These are phyloP conservation scores for Starmerella floris DNA, from an alignment of 805 yeast species.

Conservation along the genomic window DNA sequence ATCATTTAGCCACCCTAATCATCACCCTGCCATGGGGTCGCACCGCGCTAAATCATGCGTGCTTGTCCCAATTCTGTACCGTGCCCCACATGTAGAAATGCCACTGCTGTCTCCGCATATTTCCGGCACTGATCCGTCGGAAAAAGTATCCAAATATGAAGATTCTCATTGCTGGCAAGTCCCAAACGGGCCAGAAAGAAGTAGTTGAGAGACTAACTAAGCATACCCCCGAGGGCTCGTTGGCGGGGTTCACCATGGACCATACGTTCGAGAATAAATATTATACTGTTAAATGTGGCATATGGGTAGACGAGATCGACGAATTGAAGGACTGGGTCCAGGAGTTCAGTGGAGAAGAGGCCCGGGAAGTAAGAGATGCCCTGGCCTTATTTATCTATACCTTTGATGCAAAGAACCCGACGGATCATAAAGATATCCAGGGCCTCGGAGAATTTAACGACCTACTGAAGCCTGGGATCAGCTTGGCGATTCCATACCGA, in stretches of 20 bases:
- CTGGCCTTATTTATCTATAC: constrained; percentile 27
- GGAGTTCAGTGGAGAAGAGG: constrained; percentile 26
- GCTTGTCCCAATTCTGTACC: too few species aligned
- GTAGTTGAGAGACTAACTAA: constrained; percentile 23
- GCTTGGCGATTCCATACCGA: constrained; percentile 20
- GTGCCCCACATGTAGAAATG: too few species aligned
- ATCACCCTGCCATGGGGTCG: too few species aligned
- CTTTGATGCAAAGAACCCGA: background rate
- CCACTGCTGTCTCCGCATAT: background rate
- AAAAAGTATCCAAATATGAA: constrained; percentile 8
- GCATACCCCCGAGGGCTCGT: background rate
- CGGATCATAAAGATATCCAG: constrained; percentile 2
- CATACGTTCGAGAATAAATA: constrained; percentile 25
- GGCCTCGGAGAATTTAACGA: constrained; percentile 17
- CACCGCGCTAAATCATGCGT: too few species aligned
- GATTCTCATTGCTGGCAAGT: constrained; percentile 27
- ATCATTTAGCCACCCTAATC: too few species aligned
- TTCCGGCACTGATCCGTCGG: background rate
- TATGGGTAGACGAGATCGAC: constrained; percentile 29
- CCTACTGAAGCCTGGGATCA: constrained; percentile 22
- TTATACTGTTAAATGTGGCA: constrained; percentile 26
- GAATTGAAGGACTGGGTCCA: constrained; percentile 24
- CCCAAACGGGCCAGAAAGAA: constrained; percentile 27
- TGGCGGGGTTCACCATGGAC: constrained; percentile 23
- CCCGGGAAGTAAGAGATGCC: constrained; percentile 29